phyloP scores from a whole-genome alignment of 2,329 filamentous ascomycete species.

The Exophiala xenobiotica region DNA sequence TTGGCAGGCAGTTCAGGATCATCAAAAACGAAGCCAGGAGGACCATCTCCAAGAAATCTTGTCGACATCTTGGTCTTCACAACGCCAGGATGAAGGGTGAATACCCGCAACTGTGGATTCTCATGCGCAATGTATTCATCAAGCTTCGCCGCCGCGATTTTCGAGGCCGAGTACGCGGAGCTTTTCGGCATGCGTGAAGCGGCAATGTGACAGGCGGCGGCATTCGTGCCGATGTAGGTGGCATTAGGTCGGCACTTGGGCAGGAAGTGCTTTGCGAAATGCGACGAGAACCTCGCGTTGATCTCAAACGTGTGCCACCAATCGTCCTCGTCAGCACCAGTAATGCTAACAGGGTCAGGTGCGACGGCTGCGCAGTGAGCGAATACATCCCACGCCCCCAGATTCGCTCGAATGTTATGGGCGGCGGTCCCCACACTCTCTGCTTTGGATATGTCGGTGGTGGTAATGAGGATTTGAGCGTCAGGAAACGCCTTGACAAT shows the following conservation, averaged over 20 bases:
- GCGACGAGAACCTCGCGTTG: constrained; percentile 47
- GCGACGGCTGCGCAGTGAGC: constrained; percentile 48
- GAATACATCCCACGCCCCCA: constrained; percentile 46
- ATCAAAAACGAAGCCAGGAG: constrained; percentile 25
- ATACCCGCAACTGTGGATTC: constrained; percentile 41
- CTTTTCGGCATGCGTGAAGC: constrained; percentile 8
- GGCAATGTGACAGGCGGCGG: constrained; percentile 10
- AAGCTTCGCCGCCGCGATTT: constrained; percentile 43
- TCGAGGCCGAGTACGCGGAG: constrained; percentile 44
- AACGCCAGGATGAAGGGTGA: constrained; percentile 45
- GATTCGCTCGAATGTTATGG: constrained; percentile 33
- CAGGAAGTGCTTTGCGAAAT: constrained; percentile 43
- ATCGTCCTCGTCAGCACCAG: constrained; percentile 37
- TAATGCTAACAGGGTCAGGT: constrained; percentile 32
- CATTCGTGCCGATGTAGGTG: constrained; percentile 39
- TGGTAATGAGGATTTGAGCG: constrained; percentile 40
- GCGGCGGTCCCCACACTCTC: constrained; percentile 39
- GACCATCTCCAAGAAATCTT: constrained; percentile 17
- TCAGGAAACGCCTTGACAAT: constrained; percentile 21
- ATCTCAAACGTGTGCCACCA: constrained; percentile 49
- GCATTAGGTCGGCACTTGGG: constrained; percentile 33
- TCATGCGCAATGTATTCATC: constrained; percentile 45
- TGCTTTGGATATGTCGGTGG: constrained; percentile 45
- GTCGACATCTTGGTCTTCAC: constrained; percentile 37
- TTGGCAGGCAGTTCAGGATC: constrained; percentile 28